Evolutionary conservation across 176 grass and related monocot genomes (phyloP).

Genomic region (Cocos nucifera): DNA sequence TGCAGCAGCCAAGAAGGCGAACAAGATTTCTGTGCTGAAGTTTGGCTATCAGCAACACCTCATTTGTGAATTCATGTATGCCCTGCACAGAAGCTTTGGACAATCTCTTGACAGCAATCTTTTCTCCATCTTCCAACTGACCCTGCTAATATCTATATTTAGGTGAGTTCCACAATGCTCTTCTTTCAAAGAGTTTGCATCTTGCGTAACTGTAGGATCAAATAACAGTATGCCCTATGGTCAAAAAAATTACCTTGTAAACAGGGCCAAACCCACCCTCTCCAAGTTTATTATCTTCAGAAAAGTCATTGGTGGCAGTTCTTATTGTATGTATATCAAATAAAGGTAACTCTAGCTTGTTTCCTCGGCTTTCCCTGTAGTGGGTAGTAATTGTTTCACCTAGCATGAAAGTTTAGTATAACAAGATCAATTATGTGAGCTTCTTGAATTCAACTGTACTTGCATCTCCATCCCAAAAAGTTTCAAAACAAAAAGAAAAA

Average conservation of each 20-base stretch:
- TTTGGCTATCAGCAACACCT: constrained; percentile 33
- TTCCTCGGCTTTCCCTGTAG: too few species aligned
- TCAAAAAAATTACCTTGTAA: constrained; percentile 25
- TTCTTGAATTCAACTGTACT: too few species aligned
- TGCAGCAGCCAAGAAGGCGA: too few species aligned
- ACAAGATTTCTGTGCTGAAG: constrained; percentile 58
- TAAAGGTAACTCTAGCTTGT: constrained; percentile 21
- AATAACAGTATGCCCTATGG: too few species aligned
- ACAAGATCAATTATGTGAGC: too few species aligned
- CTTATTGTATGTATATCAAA: constrained; percentile 30
- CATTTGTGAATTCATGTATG: constrained; percentile 31
- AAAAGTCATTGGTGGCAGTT: constrained; percentile 38
- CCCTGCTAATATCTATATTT: constrained; percentile 2
- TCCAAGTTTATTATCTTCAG: constrained; percentile 35
- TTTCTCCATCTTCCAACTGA: constrained; percentile 30
- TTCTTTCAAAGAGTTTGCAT: too few species aligned
- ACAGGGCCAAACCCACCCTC: constrained; percentile 57
- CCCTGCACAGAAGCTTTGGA: constrained; percentile 23
- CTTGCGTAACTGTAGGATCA: too few species aligned
- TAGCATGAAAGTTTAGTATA: too few species aligned
- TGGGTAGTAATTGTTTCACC: too few species aligned
- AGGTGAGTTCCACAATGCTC: too few species aligned
- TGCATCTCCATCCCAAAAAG: too few species aligned
- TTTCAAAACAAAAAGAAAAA: too few species aligned
- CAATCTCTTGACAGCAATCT: constrained; percentile 51